These are phyloP conservation scores for Podila minutissima DNA, from an alignment of 192 early-diverging fungal genomes.

Conservation along the genomic window DNA sequence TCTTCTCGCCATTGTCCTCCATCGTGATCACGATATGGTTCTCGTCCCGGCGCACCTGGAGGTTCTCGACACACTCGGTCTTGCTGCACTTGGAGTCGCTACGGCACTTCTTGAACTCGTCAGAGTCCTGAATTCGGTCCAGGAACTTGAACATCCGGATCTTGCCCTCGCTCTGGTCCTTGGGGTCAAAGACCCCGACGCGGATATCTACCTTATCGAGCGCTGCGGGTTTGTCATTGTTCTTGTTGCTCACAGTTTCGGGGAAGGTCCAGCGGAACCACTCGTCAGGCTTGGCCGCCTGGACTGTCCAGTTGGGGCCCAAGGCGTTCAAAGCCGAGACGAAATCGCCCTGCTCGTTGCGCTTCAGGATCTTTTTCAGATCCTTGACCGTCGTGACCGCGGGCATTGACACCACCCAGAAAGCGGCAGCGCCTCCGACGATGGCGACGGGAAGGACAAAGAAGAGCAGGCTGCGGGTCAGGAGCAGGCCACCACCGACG, in stretches of 20 bases:
- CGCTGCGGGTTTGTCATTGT: background rate
- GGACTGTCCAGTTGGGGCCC: slow-evolving; percentile 36
- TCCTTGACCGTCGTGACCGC: slow-evolving; percentile 10
- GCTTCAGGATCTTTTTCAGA: slow-evolving; percentile 28
- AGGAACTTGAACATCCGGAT: background rate
- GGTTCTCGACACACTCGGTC: background rate
- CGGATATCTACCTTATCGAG: slow-evolving; percentile 33
- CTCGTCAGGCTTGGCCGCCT: slow-evolving; percentile 19
- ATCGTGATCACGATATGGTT: slow-evolving; percentile 33
- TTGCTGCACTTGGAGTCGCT: background rate
- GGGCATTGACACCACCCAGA: slow-evolving; percentile 23
- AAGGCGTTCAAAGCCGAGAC: slow-evolving; percentile 16
- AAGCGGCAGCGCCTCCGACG: slow-evolving; percentile 17
- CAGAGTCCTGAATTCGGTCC: background rate
- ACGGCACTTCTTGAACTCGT: background rate
- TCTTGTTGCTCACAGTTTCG: background rate
- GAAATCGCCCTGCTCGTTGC: background rate
- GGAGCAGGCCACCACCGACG: slow-evolving; percentile 17
- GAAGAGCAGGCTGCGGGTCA: slow-evolving; percentile 30
- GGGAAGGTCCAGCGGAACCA: slow-evolving; percentile 48
- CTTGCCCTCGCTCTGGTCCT: slow-evolving; percentile 25
- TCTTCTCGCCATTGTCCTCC: slow-evolving; percentile 37
- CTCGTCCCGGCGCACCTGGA: slow-evolving; percentile 10
- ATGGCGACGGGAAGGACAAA: slow-evolving; percentile 17
- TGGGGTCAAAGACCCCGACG: slow-evolving; percentile 34